Conservation (phyloP, 768 basidiomycete species). For the Tulasnella sp. region DNA sequence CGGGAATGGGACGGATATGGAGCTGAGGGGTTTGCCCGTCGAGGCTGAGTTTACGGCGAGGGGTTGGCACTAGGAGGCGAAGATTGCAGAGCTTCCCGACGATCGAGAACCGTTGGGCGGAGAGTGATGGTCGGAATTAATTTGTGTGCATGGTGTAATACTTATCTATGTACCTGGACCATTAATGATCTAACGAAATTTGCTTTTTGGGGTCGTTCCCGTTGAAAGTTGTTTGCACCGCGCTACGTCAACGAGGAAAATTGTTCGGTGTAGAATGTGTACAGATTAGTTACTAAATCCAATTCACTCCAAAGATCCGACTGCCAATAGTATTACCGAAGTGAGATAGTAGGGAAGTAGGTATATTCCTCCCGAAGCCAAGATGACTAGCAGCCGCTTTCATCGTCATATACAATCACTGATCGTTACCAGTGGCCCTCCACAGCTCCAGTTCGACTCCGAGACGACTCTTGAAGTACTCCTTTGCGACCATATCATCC, state of each 20-base stretch:
- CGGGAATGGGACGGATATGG: conserved; percentile 52
- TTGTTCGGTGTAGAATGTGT: background rate
- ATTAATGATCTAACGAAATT: conserved; percentile 7
- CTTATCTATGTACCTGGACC: background rate
- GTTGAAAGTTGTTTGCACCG: background rate
- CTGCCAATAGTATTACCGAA: too few relatives aligned
- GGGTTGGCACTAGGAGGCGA: background rate
- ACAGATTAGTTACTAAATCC: too few relatives aligned
- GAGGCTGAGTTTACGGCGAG: conserved; percentile 47
- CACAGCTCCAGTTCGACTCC: conserved; percentile 8
- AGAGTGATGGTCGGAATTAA: background rate
- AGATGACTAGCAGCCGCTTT: too few relatives aligned
- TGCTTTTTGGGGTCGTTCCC: background rate
- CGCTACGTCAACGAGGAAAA: too few relatives aligned
- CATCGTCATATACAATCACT: background rate
- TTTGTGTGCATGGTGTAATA: background rate
- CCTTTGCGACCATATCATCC: background rate
- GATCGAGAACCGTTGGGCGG: background rate
- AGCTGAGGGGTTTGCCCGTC: conserved; percentile 67
- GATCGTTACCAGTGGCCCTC: background rate
- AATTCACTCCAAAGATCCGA: too few relatives aligned
- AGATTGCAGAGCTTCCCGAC: background rate
- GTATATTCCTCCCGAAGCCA: too few relatives aligned
- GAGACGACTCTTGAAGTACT: background rate
- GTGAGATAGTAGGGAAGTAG: too few relatives aligned